Evolutionary conservation across 495 filamentous ascomycete genomes (phyloP).

Genomic region (Podospora pseudoanserina): DNA sequence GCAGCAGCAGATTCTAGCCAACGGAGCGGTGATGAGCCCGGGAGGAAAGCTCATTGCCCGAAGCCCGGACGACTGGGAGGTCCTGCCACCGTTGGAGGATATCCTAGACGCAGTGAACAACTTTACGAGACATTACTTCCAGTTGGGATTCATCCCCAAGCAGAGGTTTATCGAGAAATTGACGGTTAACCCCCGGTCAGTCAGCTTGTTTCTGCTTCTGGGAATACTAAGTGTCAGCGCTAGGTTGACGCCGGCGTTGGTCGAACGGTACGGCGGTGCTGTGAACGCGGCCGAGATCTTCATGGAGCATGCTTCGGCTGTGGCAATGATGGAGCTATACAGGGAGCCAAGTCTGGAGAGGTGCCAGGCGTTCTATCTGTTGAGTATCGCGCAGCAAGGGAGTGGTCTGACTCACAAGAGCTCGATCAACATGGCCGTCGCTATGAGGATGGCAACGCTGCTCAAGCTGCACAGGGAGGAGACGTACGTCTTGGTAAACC

Average conservation of each 20-base stretch:
- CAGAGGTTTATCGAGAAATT: conserved; percentile 43
- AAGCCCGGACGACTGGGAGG: conserved; percentile 41
- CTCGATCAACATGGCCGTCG: conserved; percentile 50
- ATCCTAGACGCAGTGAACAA: conserved; percentile 44
- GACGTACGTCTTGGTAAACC: conserved; percentile 39
- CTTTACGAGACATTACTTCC: conserved; percentile 47
- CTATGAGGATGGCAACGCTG: conserved; percentile 49
- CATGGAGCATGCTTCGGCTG: conserved; percentile 44
- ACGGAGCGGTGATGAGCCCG: conserved; percentile 6
- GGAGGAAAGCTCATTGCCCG: conserved; percentile 18
- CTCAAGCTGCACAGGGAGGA: conserved; percentile 51
- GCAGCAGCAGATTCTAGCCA: not conserved
- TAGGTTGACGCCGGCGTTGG: conserved; percentile 43
- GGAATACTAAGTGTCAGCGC: conserved; percentile 48
- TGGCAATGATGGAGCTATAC: conserved; percentile 47
- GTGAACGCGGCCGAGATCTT: conserved; percentile 47
- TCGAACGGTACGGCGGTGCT: conserved; percentile 41
- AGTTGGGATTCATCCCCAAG: conserved; percentile 53
- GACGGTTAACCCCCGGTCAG: conserved; percentile 35
- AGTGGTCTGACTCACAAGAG: conserved; percentile 46
- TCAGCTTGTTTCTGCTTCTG: conserved; percentile 48
- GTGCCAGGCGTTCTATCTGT: conserved; percentile 50
- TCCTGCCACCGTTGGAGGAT: conserved; percentile 39
- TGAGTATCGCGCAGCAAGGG: conserved; percentile 51
- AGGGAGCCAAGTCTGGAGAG: conserved; percentile 47